A percentile compares a stretch with the other conserved stretches of the same genome.
Evolutionary conservation across 805 yeast genomes (phyloP).

Genomic region (Kodamaea laetipori): DNA sequence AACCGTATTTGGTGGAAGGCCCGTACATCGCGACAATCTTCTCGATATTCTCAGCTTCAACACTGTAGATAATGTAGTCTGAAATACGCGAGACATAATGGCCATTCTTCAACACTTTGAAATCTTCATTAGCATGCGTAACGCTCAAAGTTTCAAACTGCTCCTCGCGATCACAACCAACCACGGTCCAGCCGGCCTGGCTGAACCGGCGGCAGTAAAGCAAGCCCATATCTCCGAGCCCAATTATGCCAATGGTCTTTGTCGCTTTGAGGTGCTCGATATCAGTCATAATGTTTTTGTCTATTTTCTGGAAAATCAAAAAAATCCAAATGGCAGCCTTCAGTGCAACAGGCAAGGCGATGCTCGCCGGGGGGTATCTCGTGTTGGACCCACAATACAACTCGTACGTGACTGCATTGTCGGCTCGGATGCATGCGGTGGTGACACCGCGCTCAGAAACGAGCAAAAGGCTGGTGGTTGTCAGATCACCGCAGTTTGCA

Average conservation of each 20-base stretch:
- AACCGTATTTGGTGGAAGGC: conserved; percentile 82
- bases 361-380: conserved; percentile 91
- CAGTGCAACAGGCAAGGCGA: conserved; percentile 95
- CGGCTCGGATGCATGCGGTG: conserved; percentile 86
- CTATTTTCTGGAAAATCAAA: neutral
- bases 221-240: conserved; percentile 96
- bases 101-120: conserved; percentile 73
- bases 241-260: conserved; percentile 84
- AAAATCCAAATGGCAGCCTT: conserved; percentile 56
- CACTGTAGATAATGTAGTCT: conserved; percentile 86
- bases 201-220: conserved; percentile 79
- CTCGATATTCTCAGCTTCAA: conserved; percentile 85
- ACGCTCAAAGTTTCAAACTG: conserved; percentile 47
- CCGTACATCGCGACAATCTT: conserved; percentile 77
- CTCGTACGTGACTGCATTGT: conserved; percentile 83
- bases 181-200: conserved; percentile 84
- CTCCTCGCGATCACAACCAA: conserved; percentile 85
- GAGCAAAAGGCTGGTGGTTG: conserved; percentile 33
- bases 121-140: conserved; percentile 44
- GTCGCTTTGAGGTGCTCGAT: neutral
- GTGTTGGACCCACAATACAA: conserved; percentile 77
- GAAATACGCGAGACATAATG: conserved; percentile 77
- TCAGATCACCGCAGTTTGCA: conserved; percentile 76
- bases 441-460: conserved; percentile 23
- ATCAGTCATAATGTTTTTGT: neutral